Conservation (phyloP, 2,329 filamentous ascomycete genomes). For the Curvularia hawaiiensis region DNA sequence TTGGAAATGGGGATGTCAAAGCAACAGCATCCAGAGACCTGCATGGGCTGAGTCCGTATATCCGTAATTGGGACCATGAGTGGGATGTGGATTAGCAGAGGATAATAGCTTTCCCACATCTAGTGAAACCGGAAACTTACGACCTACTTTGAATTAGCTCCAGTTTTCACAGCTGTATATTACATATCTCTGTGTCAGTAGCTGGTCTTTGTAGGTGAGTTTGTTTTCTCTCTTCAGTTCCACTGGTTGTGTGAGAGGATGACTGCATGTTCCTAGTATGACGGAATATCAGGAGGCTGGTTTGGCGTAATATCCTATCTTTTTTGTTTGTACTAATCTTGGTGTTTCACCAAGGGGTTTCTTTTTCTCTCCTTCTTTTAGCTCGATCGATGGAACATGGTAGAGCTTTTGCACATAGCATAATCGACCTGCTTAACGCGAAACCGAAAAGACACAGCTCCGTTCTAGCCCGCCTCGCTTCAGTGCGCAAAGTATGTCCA, state of each 20-base stretch:
- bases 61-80: conserved; percentile 52
- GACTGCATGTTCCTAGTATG: not conserved
- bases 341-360: not conserved
- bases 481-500: not conserved
- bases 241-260: too few relatives aligned
- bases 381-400: not conserved
- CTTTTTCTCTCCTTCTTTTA: not conserved
- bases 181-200: too few relatives aligned
- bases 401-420: not conserved
- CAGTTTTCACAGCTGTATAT: too few relatives aligned
- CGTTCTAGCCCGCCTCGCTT: not conserved
- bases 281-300: not conserved
- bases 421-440: not conserved
- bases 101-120: too few relatives aligned
- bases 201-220: too few relatives aligned
- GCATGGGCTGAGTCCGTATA: conserved; percentile 52
- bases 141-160: too few relatives aligned
- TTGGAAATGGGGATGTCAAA: conserved; percentile 52
- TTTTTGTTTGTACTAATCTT: not conserved
- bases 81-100: conserved; percentile 52
- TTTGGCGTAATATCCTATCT: not conserved
- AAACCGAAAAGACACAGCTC: not conserved
- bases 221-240: too few relatives aligned
- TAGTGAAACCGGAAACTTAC: too few relatives aligned
- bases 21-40: conserved; percentile 49